phyloP scores from a whole-genome alignment of 345 rosid genomes.

The Gossypium arboreum region DNA sequence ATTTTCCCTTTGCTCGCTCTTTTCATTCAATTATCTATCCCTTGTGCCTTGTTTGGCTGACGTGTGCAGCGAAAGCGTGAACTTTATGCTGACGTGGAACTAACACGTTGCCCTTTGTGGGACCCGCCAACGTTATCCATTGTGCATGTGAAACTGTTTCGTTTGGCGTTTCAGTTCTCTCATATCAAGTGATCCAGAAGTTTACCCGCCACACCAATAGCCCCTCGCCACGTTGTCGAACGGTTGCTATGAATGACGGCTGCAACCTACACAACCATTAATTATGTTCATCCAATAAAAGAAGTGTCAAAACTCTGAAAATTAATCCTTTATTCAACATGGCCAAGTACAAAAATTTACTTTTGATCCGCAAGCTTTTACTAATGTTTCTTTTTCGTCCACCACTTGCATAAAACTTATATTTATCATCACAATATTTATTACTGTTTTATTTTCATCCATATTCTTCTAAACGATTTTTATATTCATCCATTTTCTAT shows the following conservation, averaged over 20 bases:
- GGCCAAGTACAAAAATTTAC: too few species aligned
- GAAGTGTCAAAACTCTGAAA: too few species aligned
- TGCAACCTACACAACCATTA: background rate
- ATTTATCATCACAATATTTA: too few species aligned
- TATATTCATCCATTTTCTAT: too few species aligned
- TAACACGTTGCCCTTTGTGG: slow-evolving; percentile 24
- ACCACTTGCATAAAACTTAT: too few species aligned
- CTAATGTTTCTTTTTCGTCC: too few species aligned
- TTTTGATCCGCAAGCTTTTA: too few species aligned
- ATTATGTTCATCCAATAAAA: too few species aligned
- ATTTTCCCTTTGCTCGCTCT: background rate
- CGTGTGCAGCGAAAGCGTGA: slow-evolving; percentile 28
- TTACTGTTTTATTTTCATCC: too few species aligned
- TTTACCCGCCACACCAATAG: slow-evolving; percentile 4
- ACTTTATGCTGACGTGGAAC: slow-evolving; percentile 45
- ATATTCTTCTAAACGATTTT: too few species aligned
- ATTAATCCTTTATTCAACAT: too few species aligned
- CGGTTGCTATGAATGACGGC: background rate
- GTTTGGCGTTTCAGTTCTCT: slow-evolving; percentile 8
- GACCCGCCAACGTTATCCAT: slow-evolving; percentile 46
- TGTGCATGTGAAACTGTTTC: slow-evolving; percentile 43
- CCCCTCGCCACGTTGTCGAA: background rate
- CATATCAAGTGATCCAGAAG: background rate
- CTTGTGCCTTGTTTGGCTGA: slow-evolving; percentile 23
- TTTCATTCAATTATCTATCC: slow-evolving; percentile 1